Conservation (phyloP, 305 asterid species). For the Fraxinus velutina region DNA sequence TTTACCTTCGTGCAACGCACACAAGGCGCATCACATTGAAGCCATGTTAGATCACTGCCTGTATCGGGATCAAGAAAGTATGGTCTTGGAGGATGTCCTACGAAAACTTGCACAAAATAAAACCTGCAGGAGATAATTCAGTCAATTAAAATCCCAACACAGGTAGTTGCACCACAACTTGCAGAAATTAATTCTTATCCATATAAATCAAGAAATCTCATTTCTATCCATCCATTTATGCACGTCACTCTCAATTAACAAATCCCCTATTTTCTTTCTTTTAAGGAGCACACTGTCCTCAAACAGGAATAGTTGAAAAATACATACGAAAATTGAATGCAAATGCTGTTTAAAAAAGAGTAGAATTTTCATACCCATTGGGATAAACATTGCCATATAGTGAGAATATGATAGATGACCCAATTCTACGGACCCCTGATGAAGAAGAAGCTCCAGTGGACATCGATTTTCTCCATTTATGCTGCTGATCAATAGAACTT, state of each 20-base stretch:
- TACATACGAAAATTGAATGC: neutral
- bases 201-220: neutral
- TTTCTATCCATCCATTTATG: neutral
- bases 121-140: constrained; percentile 43
- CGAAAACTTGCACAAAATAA: constrained; percentile 69
- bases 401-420: constrained; percentile 60
- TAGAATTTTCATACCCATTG: constrained; percentile 54
- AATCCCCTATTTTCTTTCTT: neutral
- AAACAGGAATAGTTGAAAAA: neutral
- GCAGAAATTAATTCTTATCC: neutral
- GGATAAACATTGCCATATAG: constrained; percentile 87
- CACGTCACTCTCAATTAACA: neutral
- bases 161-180: neutral
- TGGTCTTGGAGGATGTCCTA: constrained; percentile 86
- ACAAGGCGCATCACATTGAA: constrained; percentile 98
- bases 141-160: neutral
- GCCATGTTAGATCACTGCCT: constrained; percentile 98
- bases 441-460: constrained; percentile 27
- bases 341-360: neutral
- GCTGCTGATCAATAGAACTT: constrained; percentile 44
- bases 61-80: constrained; percentile 96
- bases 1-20: constrained; percentile 74
- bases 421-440: constrained; percentile 32
- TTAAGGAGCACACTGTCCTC: neutral
- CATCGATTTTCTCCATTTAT: constrained; percentile 53